Evolutionary conservation across 169 alveolate genomes (phyloP), one percentile per base, ranked within the genome.

Genomic region (Eimeria praecox): DNA sequence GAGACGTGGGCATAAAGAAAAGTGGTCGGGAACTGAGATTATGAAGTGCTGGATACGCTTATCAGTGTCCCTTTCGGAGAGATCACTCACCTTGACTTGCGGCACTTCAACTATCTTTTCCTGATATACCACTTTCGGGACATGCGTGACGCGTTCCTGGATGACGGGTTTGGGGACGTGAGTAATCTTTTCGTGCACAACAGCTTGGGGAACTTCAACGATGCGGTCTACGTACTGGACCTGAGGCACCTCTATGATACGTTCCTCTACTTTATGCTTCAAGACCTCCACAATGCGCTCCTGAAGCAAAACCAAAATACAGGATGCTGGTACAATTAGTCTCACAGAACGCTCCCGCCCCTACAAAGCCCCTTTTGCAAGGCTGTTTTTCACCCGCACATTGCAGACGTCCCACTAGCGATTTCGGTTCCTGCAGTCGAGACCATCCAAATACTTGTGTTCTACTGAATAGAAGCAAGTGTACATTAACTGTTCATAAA

Each of bases 71-170:
- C 56, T 49, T 3, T 22, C 30, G 27, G 69, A 59, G 3, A 22
- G 8, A 16, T 20, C 24, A 46, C 96, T 14, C 66, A 97, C 97
- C 96, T 96, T 96, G 49, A 98, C 97, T 91, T 98, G 98, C 1
- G 99, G 99, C 49, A 98, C 99, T 96, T 98, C 99, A 27, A 98
- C 98, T 46, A 98, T 96, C 92, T 98, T 98, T 91, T 98, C 99
- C 96, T 97, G 98, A 46, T 98, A 96, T 20, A 98, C 97, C 54
- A 98, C 98, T 94, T 98, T 98, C 42, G 98, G 97, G n/a, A 98
- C 97, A 82, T 97, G 97, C 90, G 97, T 98, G 56, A 98, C 96
- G 59, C 99, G 96, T 94, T 98, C 99, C 86, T 97, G 98, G 27
- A 98, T 95, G 38, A 98, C 97, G 30, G 99, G 99, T 90, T 98